Percentiles rank a stretch among this genome's conserved stretches.
Conservation (phyloP, 768 basidiomycete species). For the Mycena albidolilacea region DNA sequence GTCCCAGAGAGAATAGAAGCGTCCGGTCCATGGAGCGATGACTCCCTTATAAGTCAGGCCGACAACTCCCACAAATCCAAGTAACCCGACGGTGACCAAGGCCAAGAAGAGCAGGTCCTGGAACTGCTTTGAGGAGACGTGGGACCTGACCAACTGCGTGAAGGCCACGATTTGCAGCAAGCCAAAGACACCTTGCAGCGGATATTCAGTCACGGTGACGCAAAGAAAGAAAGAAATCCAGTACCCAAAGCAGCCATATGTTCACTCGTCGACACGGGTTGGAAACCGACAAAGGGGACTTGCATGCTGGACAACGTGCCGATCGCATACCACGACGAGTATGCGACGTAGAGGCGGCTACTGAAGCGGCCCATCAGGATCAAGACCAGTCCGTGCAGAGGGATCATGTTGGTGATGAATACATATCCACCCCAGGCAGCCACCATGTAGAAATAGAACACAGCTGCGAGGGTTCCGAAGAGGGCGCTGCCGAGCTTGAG, state of each 20-base stretch:
- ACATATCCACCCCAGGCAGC: slow-evolving; percentile 99
- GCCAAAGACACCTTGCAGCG: slow-evolving; percentile 86
- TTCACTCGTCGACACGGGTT: slow-evolving; percentile 97
- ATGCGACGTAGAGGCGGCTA: slow-evolving; percentile 92
- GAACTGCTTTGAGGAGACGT: slow-evolving; percentile 95
- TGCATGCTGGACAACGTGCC: slow-evolving; percentile 99
- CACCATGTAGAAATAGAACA: slow-evolving; percentile 99
- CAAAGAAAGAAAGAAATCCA: slow-evolving; percentile 35
- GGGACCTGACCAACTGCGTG: slow-evolving; percentile 88
- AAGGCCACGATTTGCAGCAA: slow-evolving; percentile 97
- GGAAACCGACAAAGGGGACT: slow-evolving; percentile 99
- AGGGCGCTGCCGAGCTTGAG: slow-evolving; percentile 94
- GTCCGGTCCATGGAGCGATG: slow-evolving; percentile 99
- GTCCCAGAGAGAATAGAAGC: slow-evolving; percentile 99
- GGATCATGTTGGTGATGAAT: slow-evolving; percentile 99
- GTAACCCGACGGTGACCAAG: slow-evolving; percentile 77
- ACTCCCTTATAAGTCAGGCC: slow-evolving; percentile 92
- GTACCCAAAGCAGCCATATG: slow-evolving; percentile 98
- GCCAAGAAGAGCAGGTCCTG: slow-evolving; percentile 80
- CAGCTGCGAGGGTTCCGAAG: slow-evolving; percentile 89
- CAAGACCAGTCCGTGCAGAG: slow-evolving; percentile 94
- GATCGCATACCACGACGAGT: slow-evolving; percentile 98
- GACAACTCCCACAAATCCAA: slow-evolving; percentile 82
- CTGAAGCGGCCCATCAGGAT: slow-evolving; percentile 97
- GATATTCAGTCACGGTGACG: slow-evolving; percentile 28